Evolutionary conservation across 768 basidiomycete genomes (phyloP), one percentile per base, ranked within the genome.

Genomic region (Pleurotus sapidus): DNA sequence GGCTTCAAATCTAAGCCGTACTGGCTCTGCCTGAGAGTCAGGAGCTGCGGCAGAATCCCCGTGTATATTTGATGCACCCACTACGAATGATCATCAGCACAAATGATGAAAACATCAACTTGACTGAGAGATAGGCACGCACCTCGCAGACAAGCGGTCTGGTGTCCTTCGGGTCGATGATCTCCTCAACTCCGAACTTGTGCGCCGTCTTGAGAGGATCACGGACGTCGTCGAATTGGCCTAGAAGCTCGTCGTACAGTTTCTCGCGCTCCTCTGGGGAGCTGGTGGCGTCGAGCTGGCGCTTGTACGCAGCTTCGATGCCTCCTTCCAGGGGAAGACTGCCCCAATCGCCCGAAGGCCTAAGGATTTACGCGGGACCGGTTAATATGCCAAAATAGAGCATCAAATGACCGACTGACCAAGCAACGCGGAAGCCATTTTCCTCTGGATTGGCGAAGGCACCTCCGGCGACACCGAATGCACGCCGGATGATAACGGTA

Each of bases 261-360:
- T 70, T 63, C 42, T 74, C 71, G 17, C 73, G 69, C 11, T 64
- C 69, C 53, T 74, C 72, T 14, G 63, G 60, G 5, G 71, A 68
- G 0, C 59, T 57, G 9, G 64, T 63, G 15, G 66, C 59, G 25
- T 76, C 72, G 0, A 76, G 64, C 51, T 72, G 69, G 23, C 75
- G 72, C 43, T 76, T 76, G 56, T 74, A 76, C 0, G 74, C 75
- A 9, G 75, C 74, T 66, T 77, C 73, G 17, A 75, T 70, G 2
- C 75, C 74, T 20, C 74, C 75, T 65, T 75, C 75, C 8, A 77
- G 62, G 3, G 75, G 75, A 27, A 77, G 66, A 56, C 71, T 73
- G 38, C 74, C 75, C 75, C 74, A 76, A 58, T 76, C 75, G 1
- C 73, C 74, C 3, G 75, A 77, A 25, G 74, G 74, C 75, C 73